phyloP scores from a whole-genome alignment of 805 yeast species.

The Zygotorulaspora sp. region DNA sequence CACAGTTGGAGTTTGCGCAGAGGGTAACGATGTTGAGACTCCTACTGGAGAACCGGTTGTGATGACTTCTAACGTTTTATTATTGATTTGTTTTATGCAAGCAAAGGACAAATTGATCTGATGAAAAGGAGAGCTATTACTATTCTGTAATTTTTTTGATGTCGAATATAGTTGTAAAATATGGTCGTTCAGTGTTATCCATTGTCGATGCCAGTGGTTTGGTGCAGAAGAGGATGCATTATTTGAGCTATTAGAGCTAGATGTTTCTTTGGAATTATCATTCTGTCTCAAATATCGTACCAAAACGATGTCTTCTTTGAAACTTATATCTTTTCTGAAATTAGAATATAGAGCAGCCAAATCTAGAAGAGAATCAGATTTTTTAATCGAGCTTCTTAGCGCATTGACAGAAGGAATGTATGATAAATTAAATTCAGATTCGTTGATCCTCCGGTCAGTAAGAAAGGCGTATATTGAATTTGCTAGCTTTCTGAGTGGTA shows the following conservation, averaged over 20 bases:
- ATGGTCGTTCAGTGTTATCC: conserved; percentile 74
- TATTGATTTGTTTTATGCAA: conserved; percentile 43
- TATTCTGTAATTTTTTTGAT: conserved; percentile 51
- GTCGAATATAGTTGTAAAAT: conserved; percentile 66
- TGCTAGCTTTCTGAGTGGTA: conserved; percentile 8
- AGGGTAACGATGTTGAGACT: conserved; percentile 31
- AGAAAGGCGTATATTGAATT: conserved; percentile 3
- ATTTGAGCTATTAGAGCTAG: neutral
- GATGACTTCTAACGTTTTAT: conserved; percentile 55
- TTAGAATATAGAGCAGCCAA: conserved; percentile 4
- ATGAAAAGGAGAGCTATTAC: conserved; percentile 36
- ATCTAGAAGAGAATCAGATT: conserved; percentile 4
- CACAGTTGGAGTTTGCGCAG: conserved; percentile 7
- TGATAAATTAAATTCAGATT: conserved; percentile 3
- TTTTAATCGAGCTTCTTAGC: conserved; percentile 5
- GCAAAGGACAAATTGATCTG: conserved; percentile 61
- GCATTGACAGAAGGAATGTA: conserved; percentile 2
- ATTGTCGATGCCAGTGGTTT: conserved; percentile 79
- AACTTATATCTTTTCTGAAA: conserved; percentile 2
- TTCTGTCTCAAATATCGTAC: neutral
- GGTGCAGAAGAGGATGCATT: neutral
- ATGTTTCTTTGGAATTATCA: neutral
- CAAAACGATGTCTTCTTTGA: conserved; percentile 1
- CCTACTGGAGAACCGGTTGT: conserved; percentile 44
- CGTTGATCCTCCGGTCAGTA: neutral